Evolutionary conservation across 164 flowering plant genomes (phyloP), one percentile per base, ranked within the genome.

Genomic region (Chimonanthus salicifolius): DNA sequence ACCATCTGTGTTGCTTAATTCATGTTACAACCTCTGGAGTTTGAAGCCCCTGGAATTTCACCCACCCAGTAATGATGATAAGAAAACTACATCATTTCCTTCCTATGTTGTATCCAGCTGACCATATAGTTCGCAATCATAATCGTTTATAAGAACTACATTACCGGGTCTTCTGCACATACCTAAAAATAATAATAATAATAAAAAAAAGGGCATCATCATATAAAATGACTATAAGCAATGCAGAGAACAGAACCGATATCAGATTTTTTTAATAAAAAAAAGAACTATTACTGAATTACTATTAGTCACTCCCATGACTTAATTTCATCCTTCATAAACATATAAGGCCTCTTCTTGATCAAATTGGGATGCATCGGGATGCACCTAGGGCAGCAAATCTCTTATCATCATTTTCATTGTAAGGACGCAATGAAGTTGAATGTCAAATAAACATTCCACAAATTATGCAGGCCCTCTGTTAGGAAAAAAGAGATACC

Each of bases 341-440:
- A 95, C 97, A 95, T 95, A 79, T 95, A 33, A 73, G 99, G 97
- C 82, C 98, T 88, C 87, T 93, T 97, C 86, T 96, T 96, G 81
- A 94, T 92, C 86, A 96, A 71, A 84, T 94, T 96, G 77, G 84
- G 69, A 46, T 87, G 87, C 83, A 96, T 80, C 33, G 33, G 33
- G 33, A 33, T 33, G 33, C 33, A 33, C 1, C 33, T 33, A 33
- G 33, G 33, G 33, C 33, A 33, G 33, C 33, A 33, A 33, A 76
- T 82, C 80, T 74, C 78, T 92, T 95, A 95, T 90, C 21, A 85
- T 88, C 72, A 93, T 77, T 97, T 92, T 85, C 71, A 21, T 71
- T 33, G 33, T 33, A 33, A 33, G 33, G 33, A 33, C 33, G 33
- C 33, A 33, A 33, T 33, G 33, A 33, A 33, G 33, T 1, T 33